phyloP scores from a whole-genome alignment of 768 basidiomycete species.

The Termitomyces sp. region DNA sequence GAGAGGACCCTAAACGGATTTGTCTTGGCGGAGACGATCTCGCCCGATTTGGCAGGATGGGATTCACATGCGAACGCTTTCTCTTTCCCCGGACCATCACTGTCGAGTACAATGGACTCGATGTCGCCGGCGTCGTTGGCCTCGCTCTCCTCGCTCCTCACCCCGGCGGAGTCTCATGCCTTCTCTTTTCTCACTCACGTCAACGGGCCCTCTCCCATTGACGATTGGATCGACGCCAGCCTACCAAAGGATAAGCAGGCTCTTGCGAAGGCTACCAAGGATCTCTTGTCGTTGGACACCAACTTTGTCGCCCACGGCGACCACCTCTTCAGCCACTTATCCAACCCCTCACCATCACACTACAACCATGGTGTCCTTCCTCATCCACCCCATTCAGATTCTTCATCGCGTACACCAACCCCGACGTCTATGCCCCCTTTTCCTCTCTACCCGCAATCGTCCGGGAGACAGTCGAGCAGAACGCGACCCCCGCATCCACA shows the following conservation, averaged over 20 bases:
- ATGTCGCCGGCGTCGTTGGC: constrained; percentile 16
- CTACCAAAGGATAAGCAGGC: constrained; percentile 54
- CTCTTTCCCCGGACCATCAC: constrained; percentile 10
- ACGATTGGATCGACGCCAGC: constrained; percentile 44
- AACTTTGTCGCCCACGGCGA: constrained; percentile 7
- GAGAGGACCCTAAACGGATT: background rate
- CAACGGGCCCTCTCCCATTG: constrained; percentile 34
- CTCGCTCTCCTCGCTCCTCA: constrained; percentile 44
- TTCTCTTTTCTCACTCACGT: constrained; percentile 63
- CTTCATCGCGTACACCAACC: constrained; percentile 20
- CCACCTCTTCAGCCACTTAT: constrained; percentile 3
- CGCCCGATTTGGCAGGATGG: constrained; percentile 11
- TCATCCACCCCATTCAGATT: constrained; percentile 14
- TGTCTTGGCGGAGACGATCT: constrained; percentile 5
- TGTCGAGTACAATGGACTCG: constrained; percentile 11
- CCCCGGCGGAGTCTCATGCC: constrained; percentile 60
- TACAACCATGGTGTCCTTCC: constrained; percentile 6
- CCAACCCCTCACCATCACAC: constrained; percentile 10
- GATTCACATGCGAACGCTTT: constrained; percentile 15
- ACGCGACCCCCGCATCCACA: constrained; percentile 14
- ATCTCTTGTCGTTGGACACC: constrained; percentile 71
- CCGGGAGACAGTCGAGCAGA: constrained; percentile 9
- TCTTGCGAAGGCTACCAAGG: constrained; percentile 76
- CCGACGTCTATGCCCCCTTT: constrained; percentile 17
- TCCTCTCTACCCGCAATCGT: constrained; percentile 8